Evolutionary conservation across 2,329 filamentous ascomycete genomes (phyloP).

Genomic region (Ceratocystis cacaofunesta): DNA sequence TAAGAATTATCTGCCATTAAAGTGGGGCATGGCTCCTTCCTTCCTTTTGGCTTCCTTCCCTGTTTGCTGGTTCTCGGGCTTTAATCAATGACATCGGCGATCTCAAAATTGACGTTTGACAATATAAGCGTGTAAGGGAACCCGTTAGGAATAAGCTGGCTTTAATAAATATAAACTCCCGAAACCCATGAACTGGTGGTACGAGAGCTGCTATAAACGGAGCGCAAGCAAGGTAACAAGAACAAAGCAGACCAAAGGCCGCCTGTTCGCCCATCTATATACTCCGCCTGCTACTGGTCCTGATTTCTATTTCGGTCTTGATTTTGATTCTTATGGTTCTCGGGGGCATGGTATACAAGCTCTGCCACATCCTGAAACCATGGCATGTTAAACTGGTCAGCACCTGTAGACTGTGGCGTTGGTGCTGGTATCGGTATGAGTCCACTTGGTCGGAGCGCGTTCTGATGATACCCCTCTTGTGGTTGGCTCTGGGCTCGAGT

Average conservation of each 20-base stretch:
- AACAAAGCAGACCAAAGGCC: not conserved
- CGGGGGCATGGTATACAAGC: not conserved
- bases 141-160: not conserved
- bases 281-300: not conserved
- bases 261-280: not conserved
- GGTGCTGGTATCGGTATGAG: not conserved
- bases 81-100: not conserved
- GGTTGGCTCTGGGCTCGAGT: not conserved
- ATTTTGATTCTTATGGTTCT: not conserved
- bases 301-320: not conserved
- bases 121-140: not conserved
- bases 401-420: not conserved
- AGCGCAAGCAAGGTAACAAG: not conserved
- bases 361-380: conserved; percentile 3
- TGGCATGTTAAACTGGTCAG: not conserved
- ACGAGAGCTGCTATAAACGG: not conserved
- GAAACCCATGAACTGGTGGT: not conserved
- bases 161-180: too few species aligned
- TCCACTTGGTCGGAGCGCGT: not conserved
- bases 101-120: not conserved
- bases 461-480: not conserved
- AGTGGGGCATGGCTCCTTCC: not conserved
- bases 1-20: conserved; percentile 5
- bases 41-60: not conserved
- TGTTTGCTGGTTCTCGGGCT: not conserved